Evolutionary conservation across 1,139 yeast genomes (phyloP).

Genomic region (Candida frijolesensis): DNA sequence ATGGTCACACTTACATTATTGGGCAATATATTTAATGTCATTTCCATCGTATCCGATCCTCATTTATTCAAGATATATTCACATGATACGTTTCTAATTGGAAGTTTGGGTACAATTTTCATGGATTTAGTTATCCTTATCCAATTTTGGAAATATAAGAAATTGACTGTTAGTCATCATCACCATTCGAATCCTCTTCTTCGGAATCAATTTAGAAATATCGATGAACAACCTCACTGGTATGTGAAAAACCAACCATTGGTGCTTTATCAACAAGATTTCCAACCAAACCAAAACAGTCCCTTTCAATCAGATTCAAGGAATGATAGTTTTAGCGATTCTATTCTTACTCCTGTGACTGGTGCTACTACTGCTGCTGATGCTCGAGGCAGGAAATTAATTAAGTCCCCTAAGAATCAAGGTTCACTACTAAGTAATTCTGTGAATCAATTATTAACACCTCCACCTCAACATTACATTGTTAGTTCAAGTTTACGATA

Average conservation of each 20-base stretch:
- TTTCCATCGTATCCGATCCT: conserved; percentile 35
- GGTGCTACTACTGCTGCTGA: conserved; percentile 1
- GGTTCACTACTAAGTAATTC: conserved; percentile 4
- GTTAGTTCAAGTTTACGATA: conserved; percentile 6
- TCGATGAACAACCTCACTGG: conserved; percentile 39
- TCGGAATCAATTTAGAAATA: neutral
- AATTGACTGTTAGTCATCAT: neutral
- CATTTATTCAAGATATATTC: conserved; percentile 11
- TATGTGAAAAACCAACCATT: conserved; percentile 27
- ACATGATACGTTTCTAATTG: conserved; percentile 29
- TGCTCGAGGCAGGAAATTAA: conserved; percentile 11
- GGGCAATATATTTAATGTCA: conserved; percentile 39
- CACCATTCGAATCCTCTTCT: neutral
- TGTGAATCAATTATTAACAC: conserved; percentile 5
- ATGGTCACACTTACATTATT: conserved; percentile 40
- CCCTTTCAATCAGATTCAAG: neutral
- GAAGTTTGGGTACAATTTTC: conserved; percentile 39
- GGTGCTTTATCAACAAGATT: conserved; percentile 14
- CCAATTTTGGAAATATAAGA: conserved; percentile 33
- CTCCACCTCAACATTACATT: conserved; percentile 13
- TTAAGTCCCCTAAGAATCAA: conserved; percentile 9
- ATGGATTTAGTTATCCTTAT: conserved; percentile 36
- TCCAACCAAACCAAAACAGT: conserved; percentile 10
- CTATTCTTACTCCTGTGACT: neutral
- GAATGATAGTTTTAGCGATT: neutral